Conservation (phyloP, 305 asterid genomes). For the Withania somnifera region DNA sequence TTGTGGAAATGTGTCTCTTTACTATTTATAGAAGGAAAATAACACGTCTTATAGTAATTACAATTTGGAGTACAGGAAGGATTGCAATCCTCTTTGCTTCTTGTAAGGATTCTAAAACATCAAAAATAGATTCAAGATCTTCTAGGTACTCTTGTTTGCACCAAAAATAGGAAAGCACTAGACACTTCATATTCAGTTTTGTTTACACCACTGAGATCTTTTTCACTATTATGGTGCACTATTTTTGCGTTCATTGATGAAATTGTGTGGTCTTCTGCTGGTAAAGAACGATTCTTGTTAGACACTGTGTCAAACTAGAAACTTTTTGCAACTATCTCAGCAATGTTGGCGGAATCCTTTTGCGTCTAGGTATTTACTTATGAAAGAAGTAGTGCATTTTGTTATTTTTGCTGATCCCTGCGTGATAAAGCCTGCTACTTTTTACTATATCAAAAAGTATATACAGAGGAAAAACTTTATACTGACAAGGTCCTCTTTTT, state of each 20-base stretch:
- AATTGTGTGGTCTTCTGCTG: not conserved
- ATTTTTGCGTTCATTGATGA: not conserved
- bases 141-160: not conserved
- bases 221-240: not conserved
- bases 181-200: not conserved
- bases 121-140: not conserved
- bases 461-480: not conserved
- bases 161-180: not conserved
- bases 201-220: not conserved
- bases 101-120: not conserved
- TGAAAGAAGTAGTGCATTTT: not conserved
- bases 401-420: not conserved
- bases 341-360: not conserved
- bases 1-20: not conserved
- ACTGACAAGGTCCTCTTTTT: not conserved
- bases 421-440: not conserved
- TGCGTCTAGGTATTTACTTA: not conserved
- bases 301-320: not conserved
- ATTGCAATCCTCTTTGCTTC: not conserved
- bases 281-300: not conserved
- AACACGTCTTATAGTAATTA: not conserved
- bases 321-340: not conserved
- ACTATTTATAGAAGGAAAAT: not conserved
- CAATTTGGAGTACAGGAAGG: not conserved
- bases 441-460: not conserved